Percentiles rank a stretch among this genome's conserved stretches.
phyloP scores from a whole-genome alignment of 1,139 yeast genomes.

The Groenewaldozyma sp. region DNA sequence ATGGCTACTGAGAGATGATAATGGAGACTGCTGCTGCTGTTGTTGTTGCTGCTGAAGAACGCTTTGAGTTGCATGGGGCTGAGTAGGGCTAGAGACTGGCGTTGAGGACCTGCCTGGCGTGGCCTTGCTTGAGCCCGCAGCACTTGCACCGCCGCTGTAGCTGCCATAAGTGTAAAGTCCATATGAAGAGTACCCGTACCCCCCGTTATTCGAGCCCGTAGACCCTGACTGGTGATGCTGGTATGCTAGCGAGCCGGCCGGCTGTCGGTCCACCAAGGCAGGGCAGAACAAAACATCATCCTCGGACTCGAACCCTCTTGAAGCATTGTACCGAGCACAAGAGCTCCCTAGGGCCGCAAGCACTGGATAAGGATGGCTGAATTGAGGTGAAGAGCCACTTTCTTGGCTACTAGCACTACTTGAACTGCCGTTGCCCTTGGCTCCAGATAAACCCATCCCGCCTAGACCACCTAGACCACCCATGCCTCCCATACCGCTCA shows the following conservation, averaged over 20 bases:
- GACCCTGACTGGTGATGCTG: conserved; percentile 3
- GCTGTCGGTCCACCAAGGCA: conserved; percentile 15
- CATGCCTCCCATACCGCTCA: background rate
- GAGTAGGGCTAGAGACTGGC: conserved; percentile 1
- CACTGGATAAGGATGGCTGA: conserved; percentile 17
- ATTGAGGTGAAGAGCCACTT: conserved; percentile 1
- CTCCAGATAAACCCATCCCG: background rate
- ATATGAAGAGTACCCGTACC: background rate
- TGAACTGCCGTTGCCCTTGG: background rate
- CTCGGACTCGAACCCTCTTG: conserved; percentile 60
- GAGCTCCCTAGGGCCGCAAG: conserved; percentile 10
- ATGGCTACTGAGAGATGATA: conserved; percentile 7
- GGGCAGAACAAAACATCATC: conserved; percentile 62
- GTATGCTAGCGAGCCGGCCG: conserved; percentile 2
- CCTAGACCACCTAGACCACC: background rate
- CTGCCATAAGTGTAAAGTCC: background rate
- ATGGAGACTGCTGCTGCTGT: conserved; percentile 8
- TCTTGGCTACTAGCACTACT: background rate
- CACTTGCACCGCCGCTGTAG: background rate
- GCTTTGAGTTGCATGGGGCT: background rate
- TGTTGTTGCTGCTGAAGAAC: conserved; percentile 3
- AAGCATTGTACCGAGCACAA: conserved; percentile 43
- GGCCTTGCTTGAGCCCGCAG: background rate
- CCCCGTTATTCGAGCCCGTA: background rate
- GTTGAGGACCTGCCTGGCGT: background rate